Conservation (phyloP, 23 red algal species). For the Pyropia yezoensis region DNA sequence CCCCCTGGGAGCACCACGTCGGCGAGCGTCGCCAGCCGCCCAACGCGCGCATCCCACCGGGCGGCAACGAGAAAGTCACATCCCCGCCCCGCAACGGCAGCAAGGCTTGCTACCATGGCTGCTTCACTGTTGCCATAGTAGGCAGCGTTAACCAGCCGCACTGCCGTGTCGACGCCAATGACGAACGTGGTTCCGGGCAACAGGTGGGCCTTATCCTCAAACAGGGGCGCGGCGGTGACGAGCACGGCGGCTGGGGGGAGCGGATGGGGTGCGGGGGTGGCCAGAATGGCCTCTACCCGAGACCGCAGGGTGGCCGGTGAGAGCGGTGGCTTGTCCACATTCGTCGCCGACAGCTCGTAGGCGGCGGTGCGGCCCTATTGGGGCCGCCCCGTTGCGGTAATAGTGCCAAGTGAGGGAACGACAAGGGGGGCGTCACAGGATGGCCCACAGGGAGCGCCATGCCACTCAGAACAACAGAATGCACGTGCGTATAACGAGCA, state of each 20-base stretch:
- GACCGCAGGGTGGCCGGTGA: conserved; percentile 8
- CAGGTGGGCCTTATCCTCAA: conserved; percentile 32
- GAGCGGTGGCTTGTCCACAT: conserved; percentile 53
- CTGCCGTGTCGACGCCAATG: conserved; percentile 63
- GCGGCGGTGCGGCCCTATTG: conserved; percentile 12
- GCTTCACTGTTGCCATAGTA: conserved; percentile 54
- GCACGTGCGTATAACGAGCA: no score
- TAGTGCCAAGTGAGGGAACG: no score
- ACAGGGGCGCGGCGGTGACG: conserved; percentile 36
- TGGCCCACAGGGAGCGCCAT: no score
- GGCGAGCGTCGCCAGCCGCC: conserved; percentile 22
- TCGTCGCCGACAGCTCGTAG: conserved; percentile 56
- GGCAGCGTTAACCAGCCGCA: conserved; percentile 44
- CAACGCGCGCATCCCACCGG: conserved; percentile 19
- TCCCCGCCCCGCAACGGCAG: conserved; percentile 16
- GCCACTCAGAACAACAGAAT: no score
- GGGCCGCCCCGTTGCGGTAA: no score
- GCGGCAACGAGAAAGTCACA: conserved; percentile 69
- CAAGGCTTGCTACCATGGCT: conserved; percentile 37
- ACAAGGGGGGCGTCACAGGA: no score
- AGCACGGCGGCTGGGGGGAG: conserved; percentile 18
- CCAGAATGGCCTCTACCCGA: conserved; percentile 8
- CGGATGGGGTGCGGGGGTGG: no score
- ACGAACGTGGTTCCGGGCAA: conserved; percentile 60
- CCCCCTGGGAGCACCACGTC: conserved; percentile 49